Percentiles rank a stretch among this genome's conserved stretches.
Evolutionary conservation across 2,329 filamentous ascomycete genomes (phyloP).

Genomic region (Lasiodiplodia sp.): DNA sequence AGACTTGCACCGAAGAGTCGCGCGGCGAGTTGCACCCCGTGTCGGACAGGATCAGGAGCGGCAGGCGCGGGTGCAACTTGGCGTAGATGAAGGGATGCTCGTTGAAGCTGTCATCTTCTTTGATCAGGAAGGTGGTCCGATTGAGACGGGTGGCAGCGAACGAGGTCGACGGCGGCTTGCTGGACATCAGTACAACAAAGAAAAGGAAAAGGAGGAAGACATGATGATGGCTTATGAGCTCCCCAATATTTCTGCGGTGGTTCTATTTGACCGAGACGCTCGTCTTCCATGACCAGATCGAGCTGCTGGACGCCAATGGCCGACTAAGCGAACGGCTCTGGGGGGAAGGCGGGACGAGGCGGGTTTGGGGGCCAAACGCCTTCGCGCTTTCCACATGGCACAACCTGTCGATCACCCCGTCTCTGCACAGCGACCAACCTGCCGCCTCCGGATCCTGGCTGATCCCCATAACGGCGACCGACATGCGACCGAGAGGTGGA

Average conservation of each 20-base stretch:
- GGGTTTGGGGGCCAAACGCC: conserved; percentile 10
- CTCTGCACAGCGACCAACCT: neutral
- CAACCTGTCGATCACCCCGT: neutral
- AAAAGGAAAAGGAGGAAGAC: conserved; percentile 4
- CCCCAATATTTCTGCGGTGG: conserved; percentile 17
- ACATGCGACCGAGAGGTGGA: neutral
- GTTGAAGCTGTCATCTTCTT: conserved; percentile 53
- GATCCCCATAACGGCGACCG: neutral
- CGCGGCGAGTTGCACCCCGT: conserved; percentile 55
- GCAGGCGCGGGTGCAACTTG: conserved; percentile 47
- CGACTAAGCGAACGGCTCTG: conserved; percentile 4
- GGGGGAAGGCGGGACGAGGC: neutral
- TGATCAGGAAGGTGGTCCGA: conserved; percentile 52
- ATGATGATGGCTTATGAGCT: conserved; percentile 5
- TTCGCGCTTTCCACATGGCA: neutral
- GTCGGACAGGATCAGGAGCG: conserved; percentile 51
- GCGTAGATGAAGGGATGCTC: conserved; percentile 58
- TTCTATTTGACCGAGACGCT: conserved; percentile 20
- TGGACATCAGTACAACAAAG: conserved; percentile 13
- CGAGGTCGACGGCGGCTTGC: conserved; percentile 33
- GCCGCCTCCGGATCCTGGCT: too few relatives aligned
- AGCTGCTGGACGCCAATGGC: conserved; percentile 9
- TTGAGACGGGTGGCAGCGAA: conserved; percentile 52
- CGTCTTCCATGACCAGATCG: conserved; percentile 17
- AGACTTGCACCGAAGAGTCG: conserved; percentile 36